Conservation (phyloP, 352 stramenopile species). For the Pilasporangium apinafurcum region DNA sequence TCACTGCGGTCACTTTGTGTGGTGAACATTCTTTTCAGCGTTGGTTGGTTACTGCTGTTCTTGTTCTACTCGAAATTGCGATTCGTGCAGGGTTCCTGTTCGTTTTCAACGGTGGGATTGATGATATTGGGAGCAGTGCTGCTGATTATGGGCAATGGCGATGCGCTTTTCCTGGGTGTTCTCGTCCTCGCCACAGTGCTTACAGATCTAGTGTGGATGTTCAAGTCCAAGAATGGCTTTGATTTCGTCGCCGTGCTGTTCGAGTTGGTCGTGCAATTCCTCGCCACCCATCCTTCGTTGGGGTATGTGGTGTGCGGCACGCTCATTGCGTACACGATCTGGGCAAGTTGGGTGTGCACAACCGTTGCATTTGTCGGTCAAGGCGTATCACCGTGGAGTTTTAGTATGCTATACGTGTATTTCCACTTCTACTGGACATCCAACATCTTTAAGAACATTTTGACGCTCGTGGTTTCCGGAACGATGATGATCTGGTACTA, state of each 20-base stretch:
- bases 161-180: conserved; percentile 42
- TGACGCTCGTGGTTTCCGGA: conserved; percentile 72
- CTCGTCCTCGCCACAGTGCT: conserved; percentile 28
- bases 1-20: conserved; percentile 58
- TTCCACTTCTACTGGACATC: conserved; percentile 88
- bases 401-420: conserved; percentile 68
- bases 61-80: conserved; percentile 67
- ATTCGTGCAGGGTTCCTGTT: conserved; percentile 61
- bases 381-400: conserved; percentile 53
- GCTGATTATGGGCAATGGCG: conserved; percentile 40
- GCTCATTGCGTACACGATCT: conserved; percentile 65
- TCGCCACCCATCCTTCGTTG: conserved; percentile 50
- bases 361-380: conserved; percentile 66
- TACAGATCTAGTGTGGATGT: conserved; percentile 65
- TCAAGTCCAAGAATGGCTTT: conserved; percentile 51
- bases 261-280: conserved; percentile 69
- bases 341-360: conserved; percentile 72
- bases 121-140: conserved; percentile 39
- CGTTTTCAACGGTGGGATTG: conserved; percentile 57
- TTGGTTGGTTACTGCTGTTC: conserved; percentile 73
- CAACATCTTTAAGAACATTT: conserved; percentile 81
- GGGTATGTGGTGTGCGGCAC: conserved; percentile 35
- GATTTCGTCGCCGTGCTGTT: conserved; percentile 85
- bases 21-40: conserved; percentile 61
- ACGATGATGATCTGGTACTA: conserved; percentile 86